Percentiles rank a stretch among this genome's conserved stretches.
Evolutionary conservation across 2,329 filamentous ascomycete species (phyloP).

Genomic region (Trichoderma koningii): DNA sequence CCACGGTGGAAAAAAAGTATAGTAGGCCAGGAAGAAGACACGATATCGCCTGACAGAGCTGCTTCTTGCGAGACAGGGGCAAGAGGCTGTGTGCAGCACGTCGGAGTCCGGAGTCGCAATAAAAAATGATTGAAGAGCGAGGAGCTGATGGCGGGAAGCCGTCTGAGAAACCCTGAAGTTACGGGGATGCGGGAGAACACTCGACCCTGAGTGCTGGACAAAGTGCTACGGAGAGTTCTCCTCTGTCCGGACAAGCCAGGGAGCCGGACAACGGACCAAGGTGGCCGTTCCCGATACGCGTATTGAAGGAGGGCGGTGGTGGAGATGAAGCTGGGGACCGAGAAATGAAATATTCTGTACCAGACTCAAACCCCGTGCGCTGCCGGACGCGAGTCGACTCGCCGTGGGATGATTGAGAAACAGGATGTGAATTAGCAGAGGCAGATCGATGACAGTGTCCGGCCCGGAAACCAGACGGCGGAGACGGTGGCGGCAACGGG

Average conservation of each 20-base stretch:
- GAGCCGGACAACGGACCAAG: constrained; percentile 10
- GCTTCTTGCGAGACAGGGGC: constrained; percentile 13
- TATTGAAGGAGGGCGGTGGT: constrained; percentile 13
- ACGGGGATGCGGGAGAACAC: constrained; percentile 7
- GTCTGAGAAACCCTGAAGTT: constrained; percentile 15
- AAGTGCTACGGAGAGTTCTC: constrained; percentile 13
- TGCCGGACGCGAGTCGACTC: constrained; percentile 8
- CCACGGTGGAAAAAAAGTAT: background rate
- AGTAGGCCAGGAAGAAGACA: background rate
- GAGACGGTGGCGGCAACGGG: constrained; percentile 17
- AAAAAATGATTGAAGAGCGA: constrained; percentile 16
- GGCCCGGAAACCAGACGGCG: constrained; percentile 6
- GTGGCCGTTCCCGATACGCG: constrained; percentile 22
- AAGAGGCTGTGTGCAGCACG: constrained; percentile 16
- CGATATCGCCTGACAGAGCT: constrained; percentile 10
- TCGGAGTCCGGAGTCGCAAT: constrained; percentile 7
- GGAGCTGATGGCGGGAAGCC: constrained; percentile 8
- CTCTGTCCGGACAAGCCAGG: constrained; percentile 22
- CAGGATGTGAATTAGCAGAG: background rate
- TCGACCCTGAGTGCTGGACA: constrained; percentile 6
- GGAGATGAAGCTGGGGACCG: constrained; percentile 15
- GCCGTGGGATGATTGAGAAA: background rate
- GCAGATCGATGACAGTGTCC: background rate
- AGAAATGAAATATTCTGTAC: constrained; percentile 4
- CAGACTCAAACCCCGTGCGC: constrained; percentile 5